These are phyloP conservation scores for Ehretia macrophylla DNA, from an alignment of 257 asterid genomes.

Conservation along the genomic window DNA sequence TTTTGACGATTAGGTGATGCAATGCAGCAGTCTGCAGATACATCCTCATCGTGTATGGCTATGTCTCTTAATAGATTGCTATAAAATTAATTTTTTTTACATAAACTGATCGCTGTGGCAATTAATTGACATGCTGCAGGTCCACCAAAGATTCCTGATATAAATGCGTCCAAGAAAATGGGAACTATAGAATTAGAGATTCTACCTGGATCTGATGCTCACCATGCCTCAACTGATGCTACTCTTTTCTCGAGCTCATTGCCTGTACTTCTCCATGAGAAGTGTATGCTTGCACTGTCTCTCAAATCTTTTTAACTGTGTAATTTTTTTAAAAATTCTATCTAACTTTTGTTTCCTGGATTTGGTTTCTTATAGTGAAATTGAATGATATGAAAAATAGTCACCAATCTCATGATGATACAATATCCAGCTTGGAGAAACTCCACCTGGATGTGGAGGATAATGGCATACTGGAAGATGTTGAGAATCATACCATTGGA, in stretches of 20 bases:
- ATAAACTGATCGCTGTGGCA: too few relatives aligned
- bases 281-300: slow-evolving; percentile 33
- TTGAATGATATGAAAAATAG: slow-evolving; percentile 23
- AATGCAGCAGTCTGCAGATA: background rate
- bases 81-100: background rate
- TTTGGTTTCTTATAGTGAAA: slow-evolving; percentile 29
- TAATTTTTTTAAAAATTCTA: background rate
- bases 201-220: slow-evolving; percentile 26
- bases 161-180: slow-evolving; percentile 29
- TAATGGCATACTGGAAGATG: slow-evolving; percentile 28
- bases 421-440: slow-evolving; percentile 30
- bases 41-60: slow-evolving; percentile 6
- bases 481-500: slow-evolving; percentile 34
- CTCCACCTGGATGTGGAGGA: slow-evolving; percentile 22
- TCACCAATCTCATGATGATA: slow-evolving; percentile 20
- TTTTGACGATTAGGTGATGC: background rate
- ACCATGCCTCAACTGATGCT: slow-evolving; percentile 37
- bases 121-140: slow-evolving; percentile 10
- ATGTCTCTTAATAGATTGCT: slow-evolving; percentile 3
- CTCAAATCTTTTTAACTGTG: background rate
- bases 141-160: slow-evolving; percentile 15
- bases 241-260: slow-evolving; percentile 55
- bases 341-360: slow-evolving; percentile 8
- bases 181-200: slow-evolving; percentile 35
- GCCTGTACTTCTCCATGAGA: slow-evolving; percentile 47